Percentiles rank a stretch among this genome's conserved stretches.
These are phyloP conservation scores for Ammopiptanthus mongolicus DNA, from an alignment of 306 rosid genomes.

Conservation along the genomic window DNA sequence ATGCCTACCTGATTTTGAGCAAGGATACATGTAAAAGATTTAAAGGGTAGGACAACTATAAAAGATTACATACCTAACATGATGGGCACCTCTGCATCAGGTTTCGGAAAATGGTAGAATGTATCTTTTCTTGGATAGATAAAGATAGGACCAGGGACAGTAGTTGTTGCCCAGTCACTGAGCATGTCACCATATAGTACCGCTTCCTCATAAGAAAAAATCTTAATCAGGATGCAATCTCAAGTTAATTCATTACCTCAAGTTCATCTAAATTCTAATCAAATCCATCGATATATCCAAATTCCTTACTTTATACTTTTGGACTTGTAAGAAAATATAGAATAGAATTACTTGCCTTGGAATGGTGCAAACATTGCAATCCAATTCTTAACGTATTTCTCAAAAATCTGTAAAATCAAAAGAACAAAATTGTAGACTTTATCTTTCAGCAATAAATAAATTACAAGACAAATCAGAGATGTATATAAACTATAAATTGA, in stretches of 20 bases:
- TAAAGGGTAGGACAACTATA: background rate
- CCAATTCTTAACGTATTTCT: constrained; percentile 96
- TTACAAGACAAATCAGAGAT: background rate
- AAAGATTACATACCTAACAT: constrained; percentile 35
- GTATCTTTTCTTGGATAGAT: constrained; percentile 29
- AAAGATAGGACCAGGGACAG: constrained; percentile 48
- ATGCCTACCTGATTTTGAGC: constrained; percentile 31
- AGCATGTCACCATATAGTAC: constrained; percentile 74
- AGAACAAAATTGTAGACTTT: no score
- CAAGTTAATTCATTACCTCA: no score
- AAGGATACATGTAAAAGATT: constrained; percentile 19
- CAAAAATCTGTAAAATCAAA: constrained; percentile 85
- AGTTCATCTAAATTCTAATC: no score
- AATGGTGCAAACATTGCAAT: constrained; percentile 91
- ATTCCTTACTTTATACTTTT: constrained; percentile 11
- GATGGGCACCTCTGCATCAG: constrained; percentile 40
- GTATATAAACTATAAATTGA: constrained; percentile 1
- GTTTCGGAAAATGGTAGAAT: constrained; percentile 41
- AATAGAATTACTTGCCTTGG: constrained; percentile 61
- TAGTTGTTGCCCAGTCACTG: constrained; percentile 61
- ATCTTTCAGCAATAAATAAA: background rate
- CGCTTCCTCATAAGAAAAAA: constrained; percentile 42
- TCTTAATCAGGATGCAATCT: no score
- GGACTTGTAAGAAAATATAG: background rate
- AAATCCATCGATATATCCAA: no score